These are phyloP conservation scores for Rossbeevera mucosa DNA, from an alignment of 768 basidiomycete genomes.

Conservation along the genomic window DNA sequence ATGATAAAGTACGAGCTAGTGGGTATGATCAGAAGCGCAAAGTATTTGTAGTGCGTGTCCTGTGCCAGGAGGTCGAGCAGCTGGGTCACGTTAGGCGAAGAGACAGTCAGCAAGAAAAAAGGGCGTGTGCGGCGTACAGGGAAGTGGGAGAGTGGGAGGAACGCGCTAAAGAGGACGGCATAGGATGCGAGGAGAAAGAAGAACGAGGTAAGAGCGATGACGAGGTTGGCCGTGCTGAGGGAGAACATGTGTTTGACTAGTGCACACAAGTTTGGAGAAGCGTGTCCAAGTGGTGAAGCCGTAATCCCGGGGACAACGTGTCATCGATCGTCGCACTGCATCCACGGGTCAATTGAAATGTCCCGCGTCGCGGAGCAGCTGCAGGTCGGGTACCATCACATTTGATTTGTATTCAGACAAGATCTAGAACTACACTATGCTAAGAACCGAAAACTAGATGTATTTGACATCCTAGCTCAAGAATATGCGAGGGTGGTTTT, in stretches of 20 bases:
- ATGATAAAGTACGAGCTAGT: conserved; percentile 86
- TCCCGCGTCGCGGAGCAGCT: conserved; percentile 5
- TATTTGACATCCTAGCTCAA: conserved; percentile 14
- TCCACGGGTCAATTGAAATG: conserved; percentile 5
- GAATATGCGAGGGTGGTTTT: conserved; percentile 18
- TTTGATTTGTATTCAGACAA: conserved; percentile 19
- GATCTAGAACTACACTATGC: conserved; percentile 29
- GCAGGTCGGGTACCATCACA: not conserved
- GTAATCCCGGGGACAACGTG: conserved; percentile 29
- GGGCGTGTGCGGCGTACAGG: conserved; percentile 37
- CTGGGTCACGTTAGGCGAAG: conserved; percentile 37
- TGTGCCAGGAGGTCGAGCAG: conserved; percentile 55
- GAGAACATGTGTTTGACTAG: conserved; percentile 22
- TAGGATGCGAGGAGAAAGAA: conserved; percentile 60
- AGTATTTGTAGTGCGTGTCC: conserved; percentile 91
- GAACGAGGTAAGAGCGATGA: conserved; percentile 42
- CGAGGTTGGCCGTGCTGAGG: conserved; percentile 41
- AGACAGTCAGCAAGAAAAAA: not conserved
- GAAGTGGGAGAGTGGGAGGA: conserved; percentile 50
- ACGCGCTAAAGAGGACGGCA: conserved; percentile 61
- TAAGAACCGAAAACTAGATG: conserved; percentile 13
- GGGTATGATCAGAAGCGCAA: conserved; percentile 73
- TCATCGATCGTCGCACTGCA: conserved; percentile 3
- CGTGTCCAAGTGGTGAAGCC: conserved; percentile 15
- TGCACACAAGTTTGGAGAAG: not conserved